Percentiles rank a stretch among this genome's conserved stretches.
These are phyloP conservation scores for Ceratobasidium sp. DNA, from an alignment of 1,284 basidiomycete species.

Conservation along the genomic window DNA sequence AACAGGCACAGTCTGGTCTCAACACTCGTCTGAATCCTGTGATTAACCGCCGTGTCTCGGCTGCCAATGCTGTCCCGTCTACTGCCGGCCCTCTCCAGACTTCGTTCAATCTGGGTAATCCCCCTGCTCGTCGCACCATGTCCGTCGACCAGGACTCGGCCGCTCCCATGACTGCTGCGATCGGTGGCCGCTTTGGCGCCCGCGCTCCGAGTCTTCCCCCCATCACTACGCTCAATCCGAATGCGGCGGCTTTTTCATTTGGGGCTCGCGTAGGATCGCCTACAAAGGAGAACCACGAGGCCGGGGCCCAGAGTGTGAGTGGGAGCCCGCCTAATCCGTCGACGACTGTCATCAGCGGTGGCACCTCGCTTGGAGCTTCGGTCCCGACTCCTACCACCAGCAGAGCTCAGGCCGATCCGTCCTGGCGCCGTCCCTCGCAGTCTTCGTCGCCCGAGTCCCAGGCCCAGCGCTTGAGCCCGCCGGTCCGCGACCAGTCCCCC, in stretches of 20 bases:
- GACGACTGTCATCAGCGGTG: constrained; percentile 72
- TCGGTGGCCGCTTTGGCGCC: constrained; percentile 72
- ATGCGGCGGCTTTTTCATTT: constrained; percentile 54
- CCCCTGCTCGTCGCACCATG: constrained; percentile 24
- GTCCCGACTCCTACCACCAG: constrained; percentile 54
- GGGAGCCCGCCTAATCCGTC: constrained; percentile 54
- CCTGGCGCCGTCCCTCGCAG: constrained; percentile 69
- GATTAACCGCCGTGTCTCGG: constrained; percentile 51
- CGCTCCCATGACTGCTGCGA: constrained; percentile 76
- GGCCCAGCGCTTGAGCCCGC: constrained; percentile 30
- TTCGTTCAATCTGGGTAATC: constrained; percentile 60
- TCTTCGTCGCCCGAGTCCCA: constrained; percentile 71
- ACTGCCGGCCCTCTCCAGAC: constrained; percentile 69
- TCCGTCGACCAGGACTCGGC: constrained; percentile 37
- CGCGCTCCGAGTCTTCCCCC: constrained; percentile 45
- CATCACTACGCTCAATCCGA: constrained; percentile 53
- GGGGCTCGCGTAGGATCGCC: constrained; percentile 30
- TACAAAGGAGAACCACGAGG: constrained; percentile 27
- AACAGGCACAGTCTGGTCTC: constrained; percentile 38
- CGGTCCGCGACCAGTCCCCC: constrained; percentile 40
- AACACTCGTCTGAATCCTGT: constrained; percentile 37
- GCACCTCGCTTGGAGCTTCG: constrained; percentile 62
- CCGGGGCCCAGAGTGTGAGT: constrained; percentile 5
- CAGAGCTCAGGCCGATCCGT: constrained; percentile 74
- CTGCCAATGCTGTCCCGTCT: constrained; percentile 61